Evolutionary conservation across 2,329 filamentous ascomycete genomes (phyloP).

Genomic region (Aspergillus sp.): DNA sequence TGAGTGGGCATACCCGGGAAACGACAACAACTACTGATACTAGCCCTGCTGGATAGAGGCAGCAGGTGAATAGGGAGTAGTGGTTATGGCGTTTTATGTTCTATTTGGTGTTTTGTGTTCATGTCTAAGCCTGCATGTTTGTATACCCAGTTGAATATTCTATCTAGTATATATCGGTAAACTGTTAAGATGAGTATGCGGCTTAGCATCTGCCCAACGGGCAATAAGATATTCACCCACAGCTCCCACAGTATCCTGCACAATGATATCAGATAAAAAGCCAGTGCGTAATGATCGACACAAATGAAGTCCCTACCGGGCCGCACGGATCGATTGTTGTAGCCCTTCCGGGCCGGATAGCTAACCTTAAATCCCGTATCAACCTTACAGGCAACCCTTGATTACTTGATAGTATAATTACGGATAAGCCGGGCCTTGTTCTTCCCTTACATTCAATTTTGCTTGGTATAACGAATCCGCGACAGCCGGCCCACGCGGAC

Average conservation of each 20-base stretch:
- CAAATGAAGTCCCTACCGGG: background rate
- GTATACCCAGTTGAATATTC: background rate
- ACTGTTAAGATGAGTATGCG: background rate
- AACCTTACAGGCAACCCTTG: background rate
- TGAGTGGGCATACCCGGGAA: background rate
- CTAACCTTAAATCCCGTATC: background rate
- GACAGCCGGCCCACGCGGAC: no score
- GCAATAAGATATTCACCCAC: background rate
- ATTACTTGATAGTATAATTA: no score
- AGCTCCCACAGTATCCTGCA: background rate
- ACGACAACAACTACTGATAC: background rate
- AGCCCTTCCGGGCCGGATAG: background rate
- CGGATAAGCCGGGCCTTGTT: no score
- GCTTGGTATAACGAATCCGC: no score
- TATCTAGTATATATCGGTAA: background rate
- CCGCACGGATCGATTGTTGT: background rate
- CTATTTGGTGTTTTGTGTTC: background rate
- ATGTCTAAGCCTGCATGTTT: background rate
- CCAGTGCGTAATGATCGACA: background rate
- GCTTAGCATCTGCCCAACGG: background rate
- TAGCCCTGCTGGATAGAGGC: background rate
- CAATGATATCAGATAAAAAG: background rate
- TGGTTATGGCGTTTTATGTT: background rate
- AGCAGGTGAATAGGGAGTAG: background rate
- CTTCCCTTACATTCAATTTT: no score